Evolutionary conservation across 495 filamentous ascomycete species (phyloP), one percentile per base, ranked within the genome.

Genomic region (Filosporella fistucella): DNA sequence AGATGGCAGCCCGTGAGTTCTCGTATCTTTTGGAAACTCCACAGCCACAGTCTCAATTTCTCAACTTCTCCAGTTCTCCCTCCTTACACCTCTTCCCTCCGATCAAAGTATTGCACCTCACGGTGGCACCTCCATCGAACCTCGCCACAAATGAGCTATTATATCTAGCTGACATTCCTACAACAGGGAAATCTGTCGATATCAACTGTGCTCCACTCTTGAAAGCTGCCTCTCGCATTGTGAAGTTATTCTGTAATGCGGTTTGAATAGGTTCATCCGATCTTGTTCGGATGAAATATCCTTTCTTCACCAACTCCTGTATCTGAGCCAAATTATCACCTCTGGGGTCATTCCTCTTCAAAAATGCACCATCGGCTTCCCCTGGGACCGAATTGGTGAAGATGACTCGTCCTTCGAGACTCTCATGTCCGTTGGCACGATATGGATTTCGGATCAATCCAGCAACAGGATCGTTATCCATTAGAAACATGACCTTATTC

Each of bases 201-300:
- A 55, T 52, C 26, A 58, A 34, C 29, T 55, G 56, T 16, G 52
- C 56, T 6, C 56, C 56, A 29, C 51, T 54, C n/a, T 16, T 16
- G 3, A 55, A 21, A 14, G 56, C 56, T 37, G 47, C 26, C n/a
- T 55, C 46, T 10, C 46, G 25, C 46, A 50, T 45, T 10, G 45
- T 50, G 10, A 41, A 43, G 17, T 54, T 42, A 34, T 51, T 52
- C 12, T 43, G 18, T 21, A 61, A 24, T 10, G 61, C 47, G 3
- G 53, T 61, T 5, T 45, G n/a, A 1, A 63, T 23, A 4, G 61
- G 61, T 26, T 51, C 54, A 54, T 63, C 61, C 0, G 56, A 35
- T 29, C 61, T 57, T 36, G 58, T 63, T 30, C 58, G 37, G 37
- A 63, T 58, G 51, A 60, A 61, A 54, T 63, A 63, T 12, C 56